Evolutionary conservation across 148 eudicot genomes (phyloP).

Genomic region (Camellia lanceoleosa): DNA sequence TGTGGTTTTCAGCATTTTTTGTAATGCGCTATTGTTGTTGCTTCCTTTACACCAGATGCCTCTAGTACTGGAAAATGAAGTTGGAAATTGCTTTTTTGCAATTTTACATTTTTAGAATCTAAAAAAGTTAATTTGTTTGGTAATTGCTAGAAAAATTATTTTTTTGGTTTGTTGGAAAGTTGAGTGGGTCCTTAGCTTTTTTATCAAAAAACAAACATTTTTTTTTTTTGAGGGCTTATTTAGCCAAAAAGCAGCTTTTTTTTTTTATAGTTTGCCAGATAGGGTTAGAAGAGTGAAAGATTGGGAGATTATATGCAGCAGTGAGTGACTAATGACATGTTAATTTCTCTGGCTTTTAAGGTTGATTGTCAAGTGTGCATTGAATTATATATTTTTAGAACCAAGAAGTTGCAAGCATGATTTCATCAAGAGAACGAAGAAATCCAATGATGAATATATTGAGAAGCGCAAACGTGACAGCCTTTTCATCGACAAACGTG

Average conservation of each 20-base stretch:
- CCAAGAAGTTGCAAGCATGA: constrained; percentile 30
- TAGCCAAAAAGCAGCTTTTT: no score
- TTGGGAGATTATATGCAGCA: background rate
- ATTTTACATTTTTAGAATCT: no score
- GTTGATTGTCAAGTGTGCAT: constrained; percentile 27
- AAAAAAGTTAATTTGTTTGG: no score
- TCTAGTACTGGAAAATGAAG: background rate
- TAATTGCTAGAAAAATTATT: no score
- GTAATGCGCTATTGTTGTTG: background rate
- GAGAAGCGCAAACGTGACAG: constrained; percentile 54
- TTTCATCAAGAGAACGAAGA: constrained; percentile 23
- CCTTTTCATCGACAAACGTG: constrained; percentile 55
- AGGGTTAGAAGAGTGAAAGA: background rate
- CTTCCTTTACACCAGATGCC: background rate
- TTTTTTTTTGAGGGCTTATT: no score
- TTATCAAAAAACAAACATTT: no score
- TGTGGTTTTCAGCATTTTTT: background rate
- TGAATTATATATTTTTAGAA: constrained; percentile 15
- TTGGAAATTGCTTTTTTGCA: background rate
- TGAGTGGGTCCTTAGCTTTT: no score
- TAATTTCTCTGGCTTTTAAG: constrained; percentile 19
- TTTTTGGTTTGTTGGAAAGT: no score
- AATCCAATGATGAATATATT: constrained; percentile 33
- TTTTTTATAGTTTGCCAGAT: no score
- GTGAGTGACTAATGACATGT: background rate